Evolutionary conservation across 768 basidiomycete genomes (phyloP).

Genomic region (Kwoniella newhampshirensis): DNA sequence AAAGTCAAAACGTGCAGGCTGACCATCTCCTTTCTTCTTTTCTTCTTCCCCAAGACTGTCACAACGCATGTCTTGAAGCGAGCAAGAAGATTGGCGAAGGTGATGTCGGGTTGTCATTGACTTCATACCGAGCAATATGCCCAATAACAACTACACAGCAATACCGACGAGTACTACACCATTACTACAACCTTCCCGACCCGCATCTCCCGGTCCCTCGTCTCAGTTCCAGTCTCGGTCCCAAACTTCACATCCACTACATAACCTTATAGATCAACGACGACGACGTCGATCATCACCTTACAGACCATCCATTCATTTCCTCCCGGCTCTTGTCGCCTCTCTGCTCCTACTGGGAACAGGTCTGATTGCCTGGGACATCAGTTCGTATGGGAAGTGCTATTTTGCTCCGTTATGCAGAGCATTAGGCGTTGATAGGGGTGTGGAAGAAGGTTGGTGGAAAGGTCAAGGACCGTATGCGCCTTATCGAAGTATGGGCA

Average conservation of each 20-base stretch:
- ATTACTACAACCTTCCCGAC: neutral
- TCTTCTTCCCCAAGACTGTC: neutral
- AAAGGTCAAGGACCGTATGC: constrained; percentile 44
- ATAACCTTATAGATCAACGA: too few relatives aligned
- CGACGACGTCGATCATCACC: too few relatives aligned
- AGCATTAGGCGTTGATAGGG: constrained; percentile 22
- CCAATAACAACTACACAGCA: neutral
- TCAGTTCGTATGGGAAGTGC: constrained; percentile 34
- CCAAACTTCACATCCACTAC: too few relatives aligned
- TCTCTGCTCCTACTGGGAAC: neutral
- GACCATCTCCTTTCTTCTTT: too few relatives aligned
- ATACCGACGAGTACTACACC: neutral
- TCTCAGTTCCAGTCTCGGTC: too few relatives aligned
- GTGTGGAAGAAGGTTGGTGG: constrained; percentile 39
- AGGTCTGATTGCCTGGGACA: constrained; percentile 32
- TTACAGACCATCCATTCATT: too few relatives aligned
- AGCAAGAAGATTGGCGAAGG: too few relatives aligned
- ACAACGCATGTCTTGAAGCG: too few relatives aligned
- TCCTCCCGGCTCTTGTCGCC: constrained; percentile 18
- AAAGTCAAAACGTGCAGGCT: too few relatives aligned
- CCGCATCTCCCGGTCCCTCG: too few relatives aligned
- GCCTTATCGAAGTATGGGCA: constrained; percentile 30
- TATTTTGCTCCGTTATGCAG: constrained; percentile 36
- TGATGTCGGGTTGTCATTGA: too few relatives aligned
- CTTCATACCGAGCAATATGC: too few relatives aligned